Conservation (phyloP, 2,329 filamentous ascomycete species). For the Talaromyces sp. region DNA sequence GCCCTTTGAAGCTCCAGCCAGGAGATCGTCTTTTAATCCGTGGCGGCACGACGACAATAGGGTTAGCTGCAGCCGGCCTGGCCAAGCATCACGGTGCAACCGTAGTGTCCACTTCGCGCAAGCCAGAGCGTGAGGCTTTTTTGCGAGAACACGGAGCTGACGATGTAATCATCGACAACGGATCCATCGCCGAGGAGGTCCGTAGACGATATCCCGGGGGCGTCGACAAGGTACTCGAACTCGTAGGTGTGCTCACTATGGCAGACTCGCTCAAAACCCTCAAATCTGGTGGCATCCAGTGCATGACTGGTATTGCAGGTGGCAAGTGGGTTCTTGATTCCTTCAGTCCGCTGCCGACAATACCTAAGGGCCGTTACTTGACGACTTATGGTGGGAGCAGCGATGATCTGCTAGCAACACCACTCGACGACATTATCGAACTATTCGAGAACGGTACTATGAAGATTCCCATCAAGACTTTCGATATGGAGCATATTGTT, state of each 20-base stretch:
- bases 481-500: constrained; percentile 40
- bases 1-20: constrained; percentile 32
- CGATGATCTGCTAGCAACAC: not conserved
- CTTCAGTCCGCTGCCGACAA: too few species aligned
- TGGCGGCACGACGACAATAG: constrained; percentile 46
- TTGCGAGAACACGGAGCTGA: not conserved
- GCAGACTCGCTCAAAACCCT: not conserved
- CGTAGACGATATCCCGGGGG: not conserved
- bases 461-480: not conserved
- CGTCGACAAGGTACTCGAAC: not conserved
- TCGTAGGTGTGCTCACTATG: not conserved
- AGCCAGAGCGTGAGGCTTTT: constrained; percentile 21
- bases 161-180: not conserved
- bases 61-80: constrained; percentile 43
- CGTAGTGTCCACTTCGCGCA: constrained; percentile 40
- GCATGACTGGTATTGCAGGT: too few species aligned
- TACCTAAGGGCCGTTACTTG: too few species aligned
- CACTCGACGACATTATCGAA: not conserved
- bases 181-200: not conserved
- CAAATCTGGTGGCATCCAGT: too few species aligned
- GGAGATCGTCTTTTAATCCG: constrained; percentile 43
- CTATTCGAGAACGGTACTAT: not conserved
- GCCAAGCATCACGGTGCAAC: constrained; percentile 38
- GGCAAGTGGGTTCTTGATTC: too few species aligned
- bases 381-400: too few species aligned